Base-by-base conservation (phyloP, 345 rosid genomes). In the Noccaea bulbosa region DNA sequence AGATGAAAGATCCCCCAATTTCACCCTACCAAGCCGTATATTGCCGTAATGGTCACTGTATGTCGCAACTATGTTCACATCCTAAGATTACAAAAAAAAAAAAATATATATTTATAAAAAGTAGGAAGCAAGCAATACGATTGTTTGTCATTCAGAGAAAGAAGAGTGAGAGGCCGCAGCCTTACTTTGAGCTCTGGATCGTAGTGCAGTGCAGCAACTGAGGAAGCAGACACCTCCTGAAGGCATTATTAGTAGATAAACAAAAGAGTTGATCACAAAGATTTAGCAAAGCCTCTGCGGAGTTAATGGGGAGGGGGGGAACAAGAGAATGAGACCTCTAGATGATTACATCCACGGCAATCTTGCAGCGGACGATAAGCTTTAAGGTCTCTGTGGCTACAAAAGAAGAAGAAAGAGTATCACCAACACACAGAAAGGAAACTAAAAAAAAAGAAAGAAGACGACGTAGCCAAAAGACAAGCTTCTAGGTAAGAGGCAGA, bases 1-100 rank as follows among this genome's bases (percentile, higher is more conserved):
- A 65, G 89, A 65, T 62, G 99, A 95, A 47, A 90, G 89, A 74
- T 87, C 83, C 78, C 85, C 90, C 92, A 92, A 84, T 82, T 90
- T 92, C 65, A 90, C 85, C 64, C 77, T 83, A 73, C 86, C 82
- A 62, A 86, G 75, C 38, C 79, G 84, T 81, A 92, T 37, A 52
- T 66, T 75, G 16, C 98, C 97, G 15, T 82, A 70, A 63, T 78
- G 78, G 75, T 87, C 93, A 81, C 85, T 91, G 85, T 95, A 95
- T 20, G 96, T 81, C 10, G 87, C 94, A 83, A 87, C 81, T 66
- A 92, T 88, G 83, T 81, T 88, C 81, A 95, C 81, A 81, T 95
- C 99, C 98, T 95, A 83, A 49, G 81, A 65, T 11, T 53, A 63
- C 20, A 2, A 16, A n/a, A n/a, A n/a, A n/a, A n/a, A n/a, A n/a